These are phyloP conservation scores for Leccinellum albellum DNA, from an alignment of 768 basidiomycete genomes.

Conservation along the genomic window DNA sequence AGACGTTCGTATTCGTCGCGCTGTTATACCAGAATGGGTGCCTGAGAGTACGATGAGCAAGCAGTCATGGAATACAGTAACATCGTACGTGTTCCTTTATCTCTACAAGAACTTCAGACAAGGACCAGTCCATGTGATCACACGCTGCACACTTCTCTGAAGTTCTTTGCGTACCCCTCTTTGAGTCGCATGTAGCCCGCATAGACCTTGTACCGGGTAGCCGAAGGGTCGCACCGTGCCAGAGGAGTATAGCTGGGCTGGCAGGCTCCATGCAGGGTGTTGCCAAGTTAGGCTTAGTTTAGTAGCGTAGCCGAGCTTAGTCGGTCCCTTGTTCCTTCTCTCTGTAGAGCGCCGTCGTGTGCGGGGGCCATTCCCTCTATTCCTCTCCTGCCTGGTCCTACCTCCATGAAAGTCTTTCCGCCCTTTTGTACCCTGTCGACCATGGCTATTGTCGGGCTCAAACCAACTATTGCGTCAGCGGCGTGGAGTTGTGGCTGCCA, in stretches of 20 bases:
- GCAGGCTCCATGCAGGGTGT: too few species aligned
- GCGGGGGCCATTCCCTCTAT: too few species aligned
- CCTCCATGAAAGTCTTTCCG: conserved; percentile 89
- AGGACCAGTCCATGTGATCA: conserved; percentile 75
- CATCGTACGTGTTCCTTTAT: conserved; percentile 77
- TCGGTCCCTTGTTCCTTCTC: too few species aligned
- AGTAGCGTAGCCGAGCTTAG: too few species aligned
- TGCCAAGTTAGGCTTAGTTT: too few species aligned
- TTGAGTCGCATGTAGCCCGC: conserved; percentile 84
- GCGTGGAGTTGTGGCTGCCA: conserved; percentile 37
- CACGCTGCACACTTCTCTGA: too few species aligned
- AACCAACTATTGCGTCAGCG: conserved; percentile 56
- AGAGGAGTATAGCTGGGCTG: too few species aligned
- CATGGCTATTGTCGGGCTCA: conserved; percentile 89
- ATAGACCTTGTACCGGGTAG: too few species aligned
- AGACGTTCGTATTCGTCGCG: conserved; percentile 84
- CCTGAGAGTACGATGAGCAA: conserved; percentile 43
- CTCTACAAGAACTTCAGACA: conserved; percentile 77
- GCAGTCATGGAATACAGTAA: not conserved
- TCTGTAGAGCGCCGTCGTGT: too few species aligned
- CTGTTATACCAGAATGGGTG: conserved; percentile 86
- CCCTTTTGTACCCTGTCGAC: conserved; percentile 75
- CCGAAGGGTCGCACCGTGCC: too few species aligned
- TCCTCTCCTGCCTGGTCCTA: too few species aligned
- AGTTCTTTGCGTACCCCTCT: conserved; percentile 79